phyloP scores from a whole-genome alignment of 306 rosid species.

The Trifolium dubium region DNA sequence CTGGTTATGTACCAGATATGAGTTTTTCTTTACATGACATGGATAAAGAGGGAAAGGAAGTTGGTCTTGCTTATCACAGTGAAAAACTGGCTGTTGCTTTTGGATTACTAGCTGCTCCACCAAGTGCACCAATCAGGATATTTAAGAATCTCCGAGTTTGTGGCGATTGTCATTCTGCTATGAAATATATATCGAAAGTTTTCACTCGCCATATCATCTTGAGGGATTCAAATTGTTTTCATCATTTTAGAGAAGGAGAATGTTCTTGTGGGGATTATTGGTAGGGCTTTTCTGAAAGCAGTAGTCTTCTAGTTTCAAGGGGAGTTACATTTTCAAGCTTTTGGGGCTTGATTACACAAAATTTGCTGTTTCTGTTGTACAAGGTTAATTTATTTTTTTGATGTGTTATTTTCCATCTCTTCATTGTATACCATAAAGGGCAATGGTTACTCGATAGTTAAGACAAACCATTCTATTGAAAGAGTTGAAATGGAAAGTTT shows the following conservation, averaged over 20 bases:
- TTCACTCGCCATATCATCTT: slow-evolving; percentile 66
- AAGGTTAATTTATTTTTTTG: slow-evolving; percentile 16
- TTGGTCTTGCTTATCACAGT: slow-evolving; percentile 73
- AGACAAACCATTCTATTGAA: no score
- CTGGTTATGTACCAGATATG: slow-evolving; percentile 77
- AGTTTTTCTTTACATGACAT: slow-evolving; percentile 77
- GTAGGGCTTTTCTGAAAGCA: slow-evolving; percentile 46
- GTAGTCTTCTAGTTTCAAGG: slow-evolving; percentile 16
- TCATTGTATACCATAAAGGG: no score
- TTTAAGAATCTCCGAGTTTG: slow-evolving; percentile 89
- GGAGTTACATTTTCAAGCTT: slow-evolving; percentile 16
- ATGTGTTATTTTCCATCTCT: neutral
- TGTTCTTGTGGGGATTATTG: slow-evolving; percentile 94
- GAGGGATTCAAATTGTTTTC: slow-evolving; percentile 93
- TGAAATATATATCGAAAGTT: slow-evolving; percentile 68
- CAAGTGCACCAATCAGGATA: slow-evolving; percentile 68
- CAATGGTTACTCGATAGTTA: no score
- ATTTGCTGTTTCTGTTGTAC: slow-evolving; percentile 27
- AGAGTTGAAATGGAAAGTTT: no score
- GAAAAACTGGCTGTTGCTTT: slow-evolving; percentile 88
- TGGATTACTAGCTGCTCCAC: slow-evolving; percentile 67
- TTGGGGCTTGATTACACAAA: slow-evolving; percentile 28
- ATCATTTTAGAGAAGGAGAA: slow-evolving; percentile 75
- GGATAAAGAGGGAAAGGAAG: slow-evolving; percentile 82
- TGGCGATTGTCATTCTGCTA: slow-evolving; percentile 92